Conservation (phyloP, 2,329 filamentous ascomycete genomes). For the Parastagonospora avenae region DNA sequence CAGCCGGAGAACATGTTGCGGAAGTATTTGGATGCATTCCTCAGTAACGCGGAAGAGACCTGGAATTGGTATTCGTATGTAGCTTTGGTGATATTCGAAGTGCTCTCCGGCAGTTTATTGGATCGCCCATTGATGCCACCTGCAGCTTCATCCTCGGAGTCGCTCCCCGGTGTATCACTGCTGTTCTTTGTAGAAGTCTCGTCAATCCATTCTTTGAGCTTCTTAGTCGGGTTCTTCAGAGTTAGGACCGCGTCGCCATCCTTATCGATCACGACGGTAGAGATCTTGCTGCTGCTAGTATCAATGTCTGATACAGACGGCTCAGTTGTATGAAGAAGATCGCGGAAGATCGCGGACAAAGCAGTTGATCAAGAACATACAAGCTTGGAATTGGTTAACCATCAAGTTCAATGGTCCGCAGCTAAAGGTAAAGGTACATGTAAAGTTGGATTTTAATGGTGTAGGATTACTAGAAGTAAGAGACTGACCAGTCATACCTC, state of each 20-base stretch:
- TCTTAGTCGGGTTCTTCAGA: not conserved
- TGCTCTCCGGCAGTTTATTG: not conserved
- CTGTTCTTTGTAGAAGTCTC: not conserved
- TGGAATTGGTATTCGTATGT: not conserved
- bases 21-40: not conserved
- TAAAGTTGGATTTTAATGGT: too few relatives aligned
- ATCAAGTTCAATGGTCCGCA: too few relatives aligned
- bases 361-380: too few relatives aligned
- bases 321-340: too few relatives aligned
- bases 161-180: not conserved
- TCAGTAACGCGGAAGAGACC: not conserved
- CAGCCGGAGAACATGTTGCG: not conserved
- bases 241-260: slow-evolving; percentile 2
- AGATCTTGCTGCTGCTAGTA: not conserved
- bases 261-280: not conserved
- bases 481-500: too few relatives aligned
- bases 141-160: not conserved
- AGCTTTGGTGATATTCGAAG: not conserved
- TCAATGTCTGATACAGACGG: not conserved
- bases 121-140: not conserved
- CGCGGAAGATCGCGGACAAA: too few relatives aligned
- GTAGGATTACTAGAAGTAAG: too few relatives aligned
- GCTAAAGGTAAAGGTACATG: too few relatives aligned
- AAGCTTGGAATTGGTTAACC: too few relatives aligned
- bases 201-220: not conserved